phyloP scores from a whole-genome alignment of 371 early-diverging fungal genomes.

The Blyttiomyces sp. region DNA sequence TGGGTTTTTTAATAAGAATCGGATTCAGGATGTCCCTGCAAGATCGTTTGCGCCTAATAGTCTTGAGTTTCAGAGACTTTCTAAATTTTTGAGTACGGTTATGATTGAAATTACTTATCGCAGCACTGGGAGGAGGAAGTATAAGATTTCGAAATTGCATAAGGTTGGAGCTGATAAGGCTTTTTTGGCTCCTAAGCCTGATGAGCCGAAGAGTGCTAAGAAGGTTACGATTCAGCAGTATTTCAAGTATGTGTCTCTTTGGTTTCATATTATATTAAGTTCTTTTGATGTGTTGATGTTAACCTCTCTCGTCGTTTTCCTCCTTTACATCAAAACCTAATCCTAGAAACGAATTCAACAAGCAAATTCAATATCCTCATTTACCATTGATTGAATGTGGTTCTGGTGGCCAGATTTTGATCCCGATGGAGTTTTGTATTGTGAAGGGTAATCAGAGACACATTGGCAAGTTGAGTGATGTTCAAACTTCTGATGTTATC shows the following conservation, averaged over 20 bases:
- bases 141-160: conserved; percentile 31
- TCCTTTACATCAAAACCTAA: too few relatives aligned
- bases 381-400: conserved; percentile 27
- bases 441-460: conserved; percentile 24
- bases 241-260: conserved; percentile 19
- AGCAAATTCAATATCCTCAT: conserved; percentile 30
- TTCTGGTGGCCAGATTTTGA: conserved; percentile 17
- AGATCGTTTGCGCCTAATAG: not conserved
- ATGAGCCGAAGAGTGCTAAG: not conserved
- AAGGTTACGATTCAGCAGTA: conserved; percentile 23
- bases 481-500: conserved; percentile 25
- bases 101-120: conserved; percentile 31
- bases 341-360: too few relatives aligned
- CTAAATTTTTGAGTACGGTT: conserved; percentile 28
- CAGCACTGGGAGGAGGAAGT: conserved; percentile 25
- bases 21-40: conserved; percentile 17
- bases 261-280: too few relatives aligned
- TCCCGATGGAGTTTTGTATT: conserved; percentile 40
- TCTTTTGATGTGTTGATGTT: too few relatives aligned
- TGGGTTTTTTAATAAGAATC: conserved; percentile 19
- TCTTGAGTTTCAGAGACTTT: conserved; percentile 24
- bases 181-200: conserved; percentile 7
- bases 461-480: conserved; percentile 27
- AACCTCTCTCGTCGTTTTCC: too few relatives aligned
- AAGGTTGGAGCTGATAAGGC: conserved; percentile 17